Conservation (phyloP, 2,329 filamentous ascomycete genomes). For the Neonectria neomacrospora region DNA sequence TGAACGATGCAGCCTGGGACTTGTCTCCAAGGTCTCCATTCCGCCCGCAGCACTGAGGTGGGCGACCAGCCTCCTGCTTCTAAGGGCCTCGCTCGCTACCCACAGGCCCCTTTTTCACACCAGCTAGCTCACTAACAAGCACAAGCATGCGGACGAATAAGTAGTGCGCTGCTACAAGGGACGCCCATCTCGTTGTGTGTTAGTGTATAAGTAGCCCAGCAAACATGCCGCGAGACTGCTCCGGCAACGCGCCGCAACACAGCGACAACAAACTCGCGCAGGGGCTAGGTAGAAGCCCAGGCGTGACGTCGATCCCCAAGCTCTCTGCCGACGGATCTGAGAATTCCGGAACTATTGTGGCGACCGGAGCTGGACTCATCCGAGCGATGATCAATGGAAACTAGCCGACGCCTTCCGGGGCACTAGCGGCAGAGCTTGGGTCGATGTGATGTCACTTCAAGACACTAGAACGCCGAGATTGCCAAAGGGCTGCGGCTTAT, state of each 20-base stretch:
- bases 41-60: not conserved
- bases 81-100: not conserved
- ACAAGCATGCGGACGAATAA: not conserved
- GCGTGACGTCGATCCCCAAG: not conserved
- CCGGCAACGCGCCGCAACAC: not conserved
- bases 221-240: not conserved
- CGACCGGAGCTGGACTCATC: not conserved
- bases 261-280: not conserved
- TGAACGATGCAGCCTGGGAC: not conserved
- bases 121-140: not conserved
- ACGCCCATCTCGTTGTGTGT: not conserved
- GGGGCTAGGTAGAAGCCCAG: no score
- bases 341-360: not conserved
- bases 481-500: not conserved
- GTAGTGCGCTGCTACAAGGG: not conserved
- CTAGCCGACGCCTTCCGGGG: not conserved
- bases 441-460: not conserved
- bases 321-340: not conserved
- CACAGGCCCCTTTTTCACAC: not conserved
- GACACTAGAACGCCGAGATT: not conserved
- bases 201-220: not conserved
- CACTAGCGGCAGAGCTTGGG: not conserved
- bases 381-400: not conserved
- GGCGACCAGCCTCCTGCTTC: not conserved
- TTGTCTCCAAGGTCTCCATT: not conserved